Conservation (phyloP, 805 yeast species). For the Teunomyces atbi region DNA sequence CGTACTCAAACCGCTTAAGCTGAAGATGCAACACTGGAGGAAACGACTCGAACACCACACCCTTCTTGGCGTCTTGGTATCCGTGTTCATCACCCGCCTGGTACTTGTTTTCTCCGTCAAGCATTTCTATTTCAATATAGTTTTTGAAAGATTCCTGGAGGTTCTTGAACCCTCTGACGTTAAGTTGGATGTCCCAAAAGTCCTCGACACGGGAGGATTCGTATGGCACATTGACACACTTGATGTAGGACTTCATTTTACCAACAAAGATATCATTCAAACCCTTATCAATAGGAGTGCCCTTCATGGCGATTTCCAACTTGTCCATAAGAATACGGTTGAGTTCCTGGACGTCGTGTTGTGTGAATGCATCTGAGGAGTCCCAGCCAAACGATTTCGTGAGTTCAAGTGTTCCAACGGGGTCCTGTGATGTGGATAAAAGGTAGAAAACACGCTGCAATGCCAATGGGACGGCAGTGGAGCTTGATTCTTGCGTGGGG, state of each 20-base stretch:
- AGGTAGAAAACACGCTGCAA: constrained; percentile 85
- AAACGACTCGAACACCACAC: constrained; percentile 85
- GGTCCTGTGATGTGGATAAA: constrained; percentile 66
- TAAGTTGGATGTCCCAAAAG: constrained; percentile 96
- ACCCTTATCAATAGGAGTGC: constrained; percentile 57
- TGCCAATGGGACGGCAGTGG: constrained; percentile 63
- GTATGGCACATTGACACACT: constrained; percentile 89
- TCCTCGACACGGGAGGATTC: constrained; percentile 92
- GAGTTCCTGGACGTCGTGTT: constrained; percentile 96
- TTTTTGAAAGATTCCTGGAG: constrained; percentile 76
- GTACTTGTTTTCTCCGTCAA: constrained; percentile 94
- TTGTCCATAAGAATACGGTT: constrained; percentile 94
- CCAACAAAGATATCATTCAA: constrained; percentile 89
- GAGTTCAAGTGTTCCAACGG: constrained; percentile 81
- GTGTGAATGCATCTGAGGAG: constrained; percentile 90
- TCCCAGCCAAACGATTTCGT: constrained; percentile 98
- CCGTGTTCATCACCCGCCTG: constrained; percentile 85
- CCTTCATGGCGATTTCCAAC: constrained; percentile 87
- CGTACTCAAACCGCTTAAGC: constrained; percentile 91
- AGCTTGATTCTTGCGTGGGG: constrained; percentile 64
- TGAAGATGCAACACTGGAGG: constrained; percentile 95
- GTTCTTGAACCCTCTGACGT: constrained; percentile 78
- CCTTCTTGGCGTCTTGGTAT: constrained; percentile 93
- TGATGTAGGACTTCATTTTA: constrained; percentile 91
- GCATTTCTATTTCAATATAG: constrained; percentile 82